phyloP scores from a whole-genome alignment of 768 basidiomycete species.

The Pleurotus sapidus region DNA sequence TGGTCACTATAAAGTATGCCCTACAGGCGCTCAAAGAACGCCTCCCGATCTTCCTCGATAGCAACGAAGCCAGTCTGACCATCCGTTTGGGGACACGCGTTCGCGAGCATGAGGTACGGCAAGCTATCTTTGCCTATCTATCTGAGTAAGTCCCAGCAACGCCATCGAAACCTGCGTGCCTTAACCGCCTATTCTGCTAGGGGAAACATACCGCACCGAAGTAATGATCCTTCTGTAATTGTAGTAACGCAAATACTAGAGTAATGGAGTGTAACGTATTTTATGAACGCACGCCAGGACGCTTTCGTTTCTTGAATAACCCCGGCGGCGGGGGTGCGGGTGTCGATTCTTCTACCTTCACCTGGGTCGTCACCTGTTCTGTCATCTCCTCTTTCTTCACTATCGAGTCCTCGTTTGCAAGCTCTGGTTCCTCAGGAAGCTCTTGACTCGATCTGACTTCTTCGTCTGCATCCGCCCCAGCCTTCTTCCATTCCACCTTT shows the following conservation, averaged over 20 bases:
- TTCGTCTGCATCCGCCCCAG: slow-evolving; percentile 11
- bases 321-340: neutral
- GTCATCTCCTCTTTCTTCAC: neutral
- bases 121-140: slow-evolving; percentile 2
- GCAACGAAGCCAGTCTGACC: neutral
- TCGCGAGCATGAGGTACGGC: slow-evolving; percentile 1
- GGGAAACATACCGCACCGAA: neutral
- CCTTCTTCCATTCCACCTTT: slow-evolving; percentile 30
- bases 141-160: neutral
- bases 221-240: slow-evolving; percentile 2
- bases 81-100: neutral
- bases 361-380: neutral
- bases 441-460: slow-evolving; percentile 23
- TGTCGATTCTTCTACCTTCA: neutral
- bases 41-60: neutral
- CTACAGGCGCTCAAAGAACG: neutral
- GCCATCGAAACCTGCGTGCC: neutral
- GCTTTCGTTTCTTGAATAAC: slow-evolving; percentile 2
- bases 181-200: neutral
- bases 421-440: slow-evolving; percentile 14
- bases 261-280: neutral
- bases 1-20: neutral
- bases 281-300: neutral
- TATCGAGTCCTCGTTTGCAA: neutral
- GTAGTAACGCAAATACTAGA: neutral